phyloP scores from a whole-genome alignment of 768 basidiomycete genomes.

The Cystoderma amianthinum region DNA sequence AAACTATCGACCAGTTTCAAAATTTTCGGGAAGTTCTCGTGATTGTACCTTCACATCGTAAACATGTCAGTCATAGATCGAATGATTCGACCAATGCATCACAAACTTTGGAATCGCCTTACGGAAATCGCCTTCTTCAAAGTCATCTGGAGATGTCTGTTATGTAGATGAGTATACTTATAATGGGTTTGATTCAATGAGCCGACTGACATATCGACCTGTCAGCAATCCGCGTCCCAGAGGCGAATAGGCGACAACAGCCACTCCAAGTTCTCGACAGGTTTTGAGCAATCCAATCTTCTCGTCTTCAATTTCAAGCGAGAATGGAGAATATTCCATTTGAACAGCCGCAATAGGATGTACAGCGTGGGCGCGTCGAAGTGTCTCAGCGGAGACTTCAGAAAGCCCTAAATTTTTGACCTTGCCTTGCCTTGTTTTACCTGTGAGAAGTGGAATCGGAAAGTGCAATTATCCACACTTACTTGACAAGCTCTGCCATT shows the following conservation, averaged over 20 bases:
- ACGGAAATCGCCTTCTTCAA: constrained; percentile 31
- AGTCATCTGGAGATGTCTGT: constrained; percentile 26
- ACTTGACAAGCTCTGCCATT: constrained; percentile 49
- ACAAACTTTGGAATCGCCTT: constrained; percentile 25
- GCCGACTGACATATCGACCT: constrained; percentile 29
- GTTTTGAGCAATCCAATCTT: constrained; percentile 34
- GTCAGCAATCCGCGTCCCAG: constrained; percentile 47
- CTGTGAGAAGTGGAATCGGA: neutral
- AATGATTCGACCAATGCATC: neutral
- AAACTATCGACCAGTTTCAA: constrained; percentile 21
- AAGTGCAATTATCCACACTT: constrained; percentile 5
- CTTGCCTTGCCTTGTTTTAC: constrained; percentile 26
- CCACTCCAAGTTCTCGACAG: constrained; percentile 40
- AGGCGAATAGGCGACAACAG: constrained; percentile 44
- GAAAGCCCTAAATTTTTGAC: constrained; percentile 45
- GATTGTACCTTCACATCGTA: constrained; percentile 14
- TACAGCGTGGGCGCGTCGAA: constrained; percentile 42
- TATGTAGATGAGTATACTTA: neutral
- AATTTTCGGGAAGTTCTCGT: constrained; percentile 32
- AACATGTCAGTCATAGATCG: constrained; percentile 9
- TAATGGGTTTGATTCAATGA: neutral
- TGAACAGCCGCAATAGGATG: constrained; percentile 45
- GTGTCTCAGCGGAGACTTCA: constrained; percentile 36
- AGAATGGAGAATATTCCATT: constrained; percentile 45
- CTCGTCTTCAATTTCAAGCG: constrained; percentile 37